These are phyloP conservation scores for Aurinia saxatilis DNA, from an alignment of 345 rosid genomes.

Conservation along the genomic window DNA sequence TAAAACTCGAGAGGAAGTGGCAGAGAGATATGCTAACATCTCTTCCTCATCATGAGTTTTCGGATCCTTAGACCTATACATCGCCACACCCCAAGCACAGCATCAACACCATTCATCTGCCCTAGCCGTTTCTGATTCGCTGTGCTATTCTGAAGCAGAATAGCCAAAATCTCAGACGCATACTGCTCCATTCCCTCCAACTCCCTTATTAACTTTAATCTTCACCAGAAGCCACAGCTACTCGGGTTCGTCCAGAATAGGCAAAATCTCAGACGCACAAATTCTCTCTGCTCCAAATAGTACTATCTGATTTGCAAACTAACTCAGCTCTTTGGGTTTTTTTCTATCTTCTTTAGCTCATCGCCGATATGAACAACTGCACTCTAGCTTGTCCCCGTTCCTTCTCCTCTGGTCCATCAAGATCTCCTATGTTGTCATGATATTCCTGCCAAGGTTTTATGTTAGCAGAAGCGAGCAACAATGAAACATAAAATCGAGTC, in stretches of 20 bases:
- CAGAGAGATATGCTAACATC: no score
- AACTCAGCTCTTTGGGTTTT: no score
- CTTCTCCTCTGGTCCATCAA: conserved; percentile 92
- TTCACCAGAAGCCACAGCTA: conserved; percentile 75
- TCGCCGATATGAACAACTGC: conserved; percentile 61
- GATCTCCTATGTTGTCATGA: conserved; percentile 89
- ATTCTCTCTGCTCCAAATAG: no score
- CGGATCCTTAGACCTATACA: conserved; percentile 90
- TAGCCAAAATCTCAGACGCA: conserved; percentile 89
- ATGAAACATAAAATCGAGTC: no score
- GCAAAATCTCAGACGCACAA: no score
- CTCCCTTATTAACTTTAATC: conserved; percentile 76
- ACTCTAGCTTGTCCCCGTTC: conserved; percentile 73
- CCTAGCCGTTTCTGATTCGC: conserved; percentile 88
- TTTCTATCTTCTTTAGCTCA: conserved; percentile 20
- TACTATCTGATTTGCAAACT: no score
- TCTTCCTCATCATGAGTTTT: conserved; percentile 89
- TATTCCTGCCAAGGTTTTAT: conserved; percentile 48
- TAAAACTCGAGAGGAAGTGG: no score
- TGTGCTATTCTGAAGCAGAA: conserved; percentile 70
- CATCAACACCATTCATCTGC: conserved; percentile 96
- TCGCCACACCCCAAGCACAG: conserved; percentile 80
- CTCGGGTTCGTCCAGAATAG: no score
- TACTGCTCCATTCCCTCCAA: conserved; percentile 93
- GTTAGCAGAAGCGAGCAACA: no score